These are phyloP conservation scores for Jamesozyma gamospora DNA, from an alignment of 805 yeast genomes.

Conservation along the genomic window DNA sequence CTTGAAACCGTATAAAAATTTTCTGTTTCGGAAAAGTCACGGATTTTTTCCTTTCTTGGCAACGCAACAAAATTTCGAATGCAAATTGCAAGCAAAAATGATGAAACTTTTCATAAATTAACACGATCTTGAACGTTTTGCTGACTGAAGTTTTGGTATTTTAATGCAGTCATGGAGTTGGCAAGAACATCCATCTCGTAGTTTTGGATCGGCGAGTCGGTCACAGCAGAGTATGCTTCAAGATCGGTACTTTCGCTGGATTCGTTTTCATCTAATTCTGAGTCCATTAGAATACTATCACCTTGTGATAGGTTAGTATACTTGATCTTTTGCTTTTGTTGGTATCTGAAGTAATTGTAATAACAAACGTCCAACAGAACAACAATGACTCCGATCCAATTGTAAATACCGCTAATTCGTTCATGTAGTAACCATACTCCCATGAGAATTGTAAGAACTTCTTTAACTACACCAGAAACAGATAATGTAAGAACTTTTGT, in stretches of 20 bases:
- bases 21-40: no score
- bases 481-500: constrained; percentile 81
- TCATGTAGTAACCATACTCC: constrained; percentile 69
- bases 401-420: constrained; percentile 45
- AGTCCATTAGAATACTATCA: neutral
- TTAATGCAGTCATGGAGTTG: no score
- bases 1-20: no score
- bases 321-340: constrained; percentile 8
- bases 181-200: constrained; percentile 7
- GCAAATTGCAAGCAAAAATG: no score
- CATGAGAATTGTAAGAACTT: constrained; percentile 67
- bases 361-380: constrained; percentile 73
- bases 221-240: constrained; percentile 4
- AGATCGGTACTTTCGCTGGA: neutral
- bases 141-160: no score
- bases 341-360: constrained; percentile 63
- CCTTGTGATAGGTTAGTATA: constrained; percentile 1
- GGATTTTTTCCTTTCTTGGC: no score
- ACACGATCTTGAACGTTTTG: no score
- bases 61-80: no score
- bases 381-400: constrained; percentile 61
- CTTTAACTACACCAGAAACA: constrained; percentile 89
- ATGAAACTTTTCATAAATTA: no score
- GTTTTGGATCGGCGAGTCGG: constrained; percentile 5
- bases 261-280: neutral